Base-by-base conservation (phyloP, 2,329 filamentous ascomycete genomes). In the Sporothrix mexicana region DNA sequence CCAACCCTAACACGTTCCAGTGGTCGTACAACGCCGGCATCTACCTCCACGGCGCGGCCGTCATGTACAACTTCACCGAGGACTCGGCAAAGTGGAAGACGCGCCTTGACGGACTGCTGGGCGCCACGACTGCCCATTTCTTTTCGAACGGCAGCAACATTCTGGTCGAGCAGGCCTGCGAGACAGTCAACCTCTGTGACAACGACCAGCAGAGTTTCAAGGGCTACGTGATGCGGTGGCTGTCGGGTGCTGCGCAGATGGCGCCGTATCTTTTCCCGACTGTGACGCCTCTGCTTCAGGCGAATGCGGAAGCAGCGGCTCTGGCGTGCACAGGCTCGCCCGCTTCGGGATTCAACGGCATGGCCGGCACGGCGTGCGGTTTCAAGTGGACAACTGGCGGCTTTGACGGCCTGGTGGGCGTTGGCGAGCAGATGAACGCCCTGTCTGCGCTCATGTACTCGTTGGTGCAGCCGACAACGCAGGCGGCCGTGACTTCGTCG, bases 121-220 rank as follows among this genome's bases (percentile, higher is more conserved):
- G 83, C 1, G 81, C 83, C 69, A 80, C 85, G 1, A 80, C 82
- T 41, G 79, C 79, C 2, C 85, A 87, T 73, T 93, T 94, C 82
- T 85, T 88, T 77, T 85, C 87, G 77, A 81, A 87, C 77, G 81
- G 87, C 77, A 81, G 80, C 76, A 80, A 80, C 70, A 78, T 93
- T 79, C 86, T 93, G 79, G 87, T 85, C 77, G 92, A 94, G 81
- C 84, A 85, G 74, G 87, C 88, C 43, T 95, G 92, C 82, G 92
- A 94, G 82, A 81, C 80, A 8, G 80, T 80, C 73, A 81, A 82
- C 72, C 84, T 83, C 36, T 95, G 92, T 84, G 88, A 93, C 82
- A 85, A 85, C 75, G 92, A 94, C 80, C 91, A 94, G 82, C 87
- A 87, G 77, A 89, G 86, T 66, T 94, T 94, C 88, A 94, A 94